Percentiles rank a stretch among this genome's conserved stretches.
phyloP scores from a whole-genome alignment of 768 basidiomycete genomes.

The Lactarius sp. region DNA sequence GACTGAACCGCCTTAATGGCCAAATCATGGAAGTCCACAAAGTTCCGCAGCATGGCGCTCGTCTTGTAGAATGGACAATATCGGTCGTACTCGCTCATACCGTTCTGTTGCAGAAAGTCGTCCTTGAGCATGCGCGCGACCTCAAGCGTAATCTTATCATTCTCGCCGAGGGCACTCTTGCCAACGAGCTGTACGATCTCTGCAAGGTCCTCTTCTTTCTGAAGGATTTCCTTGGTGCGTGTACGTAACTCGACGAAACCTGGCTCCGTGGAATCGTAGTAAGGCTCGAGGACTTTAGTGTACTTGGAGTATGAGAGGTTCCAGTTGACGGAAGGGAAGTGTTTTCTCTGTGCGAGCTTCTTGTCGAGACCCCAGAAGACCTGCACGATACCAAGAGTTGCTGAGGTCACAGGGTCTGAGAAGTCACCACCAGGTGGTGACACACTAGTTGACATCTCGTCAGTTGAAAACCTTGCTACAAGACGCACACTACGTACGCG shows the following conservation, averaged over 20 bases:
- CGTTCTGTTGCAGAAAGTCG: conserved; percentile 96
- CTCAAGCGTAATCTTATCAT: conserved; percentile 97
- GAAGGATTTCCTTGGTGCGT: conserved; percentile 92
- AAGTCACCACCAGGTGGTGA: conserved; percentile 99
- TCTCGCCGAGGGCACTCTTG: conserved; percentile 94
- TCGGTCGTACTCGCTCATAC: conserved; percentile 96
- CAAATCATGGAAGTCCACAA: conserved; percentile 90
- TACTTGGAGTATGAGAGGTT: conserved; percentile 99
- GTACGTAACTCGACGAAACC: conserved; percentile 94
- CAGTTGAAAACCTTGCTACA: not conserved
- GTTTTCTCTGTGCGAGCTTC: conserved; percentile 97
- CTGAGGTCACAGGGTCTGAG: conserved; percentile 96
- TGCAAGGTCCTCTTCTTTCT: conserved; percentile 97
- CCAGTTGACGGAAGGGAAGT: conserved; percentile 99
- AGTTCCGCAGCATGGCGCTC: conserved; percentile 89
- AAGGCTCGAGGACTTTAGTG: conserved; percentile 85
- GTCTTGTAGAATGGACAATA: conserved; percentile 99
- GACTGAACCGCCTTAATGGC: conserved; percentile 81
- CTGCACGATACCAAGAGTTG: conserved; percentile 97
- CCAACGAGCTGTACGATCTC: conserved; percentile 99
- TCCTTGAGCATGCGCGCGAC: conserved; percentile 97
- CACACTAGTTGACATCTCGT: conserved; percentile 49
- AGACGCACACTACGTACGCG: conserved; percentile 60
- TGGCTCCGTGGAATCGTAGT: conserved; percentile 86
- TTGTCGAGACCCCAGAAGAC: conserved; percentile 99